phyloP scores from a whole-genome alignment of 768 basidiomycete species.

The Lentinula guzmanii region DNA sequence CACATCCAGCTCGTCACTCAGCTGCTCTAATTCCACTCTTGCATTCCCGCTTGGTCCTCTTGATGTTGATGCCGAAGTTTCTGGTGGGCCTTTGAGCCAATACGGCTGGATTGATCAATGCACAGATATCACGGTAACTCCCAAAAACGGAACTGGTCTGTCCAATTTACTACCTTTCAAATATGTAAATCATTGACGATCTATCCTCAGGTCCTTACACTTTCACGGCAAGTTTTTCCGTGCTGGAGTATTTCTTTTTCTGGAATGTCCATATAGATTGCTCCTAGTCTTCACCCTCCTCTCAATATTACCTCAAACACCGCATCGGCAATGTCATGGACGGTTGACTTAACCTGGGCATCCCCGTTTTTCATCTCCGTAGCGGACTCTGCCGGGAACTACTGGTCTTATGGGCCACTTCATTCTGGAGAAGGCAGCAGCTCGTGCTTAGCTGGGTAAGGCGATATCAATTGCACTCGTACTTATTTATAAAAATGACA shows the following conservation, averaged over 20 bases:
- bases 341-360: slow-evolving; percentile 44
- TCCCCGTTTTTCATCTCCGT: slow-evolving; percentile 53
- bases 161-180: neutral
- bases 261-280: slow-evolving; percentile 32
- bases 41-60: slow-evolving; percentile 31
- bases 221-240: slow-evolving; percentile 37
- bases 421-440: slow-evolving; percentile 41
- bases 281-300: slow-evolving; percentile 56
- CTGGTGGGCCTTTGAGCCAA: slow-evolving; percentile 46
- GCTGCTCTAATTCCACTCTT: slow-evolving; percentile 46
- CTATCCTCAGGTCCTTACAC: slow-evolving; percentile 39
- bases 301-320: slow-evolving; percentile 44
- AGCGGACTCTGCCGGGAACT: slow-evolving; percentile 40
- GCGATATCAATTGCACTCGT: neutral
- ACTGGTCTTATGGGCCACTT: slow-evolving; percentile 54
- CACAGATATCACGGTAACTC: slow-evolving; percentile 46
- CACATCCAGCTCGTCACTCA: slow-evolving; percentile 25
- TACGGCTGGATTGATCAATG: slow-evolving; percentile 55
- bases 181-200: neutral
- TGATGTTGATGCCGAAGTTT: slow-evolving; percentile 36
- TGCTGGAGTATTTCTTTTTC: neutral
- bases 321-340: slow-evolving; percentile 49
- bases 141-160: slow-evolving; percentile 43
- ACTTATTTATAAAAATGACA: neutral
- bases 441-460: slow-evolving; percentile 30